Evolutionary conservation across 2,329 filamentous ascomycete species (phyloP).

Genomic region (Diaporthe batatas): DNA sequence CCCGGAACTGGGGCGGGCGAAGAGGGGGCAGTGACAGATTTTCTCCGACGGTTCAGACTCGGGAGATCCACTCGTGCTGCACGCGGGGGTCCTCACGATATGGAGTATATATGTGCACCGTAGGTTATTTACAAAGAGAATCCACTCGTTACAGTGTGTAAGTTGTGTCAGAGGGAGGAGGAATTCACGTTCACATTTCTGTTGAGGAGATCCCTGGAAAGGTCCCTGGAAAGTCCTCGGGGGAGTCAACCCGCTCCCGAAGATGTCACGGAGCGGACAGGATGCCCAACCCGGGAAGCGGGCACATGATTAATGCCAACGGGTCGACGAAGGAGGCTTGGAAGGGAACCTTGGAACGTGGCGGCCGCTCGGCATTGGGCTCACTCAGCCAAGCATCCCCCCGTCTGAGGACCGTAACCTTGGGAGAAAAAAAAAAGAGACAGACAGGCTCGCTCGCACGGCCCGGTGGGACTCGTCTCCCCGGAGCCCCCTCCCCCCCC

Average conservation of each 20-base stretch:
- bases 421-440: background rate
- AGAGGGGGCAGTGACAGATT: background rate
- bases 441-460: background rate
- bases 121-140: background rate
- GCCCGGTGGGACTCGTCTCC: background rate
- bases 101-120: background rate
- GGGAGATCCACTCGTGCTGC: slow-evolving; percentile 16
- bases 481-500: too few relatives aligned
- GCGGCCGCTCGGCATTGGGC: slow-evolving; percentile 20
- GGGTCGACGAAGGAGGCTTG: slow-evolving; percentile 2
- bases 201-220: background rate
- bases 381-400: slow-evolving; percentile 16
- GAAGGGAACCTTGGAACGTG: slow-evolving; percentile 2
- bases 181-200: background rate
- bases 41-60: background rate
- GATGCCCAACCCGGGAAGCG: background rate
- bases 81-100: background rate
- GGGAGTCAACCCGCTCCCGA: background rate
- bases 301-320: slow-evolving; percentile 31
- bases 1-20: background rate
- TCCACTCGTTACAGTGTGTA: background rate
- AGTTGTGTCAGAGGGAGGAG: background rate
- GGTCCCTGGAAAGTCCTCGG: background rate
- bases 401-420: slow-evolving; percentile 2
- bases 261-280: background rate